Percentiles rank a stretch among this genome's conserved stretches.
Evolutionary conservation across 1,284 basidiomycete genomes (phyloP).

Genomic region (Vanrija pseudolonga): DNA sequence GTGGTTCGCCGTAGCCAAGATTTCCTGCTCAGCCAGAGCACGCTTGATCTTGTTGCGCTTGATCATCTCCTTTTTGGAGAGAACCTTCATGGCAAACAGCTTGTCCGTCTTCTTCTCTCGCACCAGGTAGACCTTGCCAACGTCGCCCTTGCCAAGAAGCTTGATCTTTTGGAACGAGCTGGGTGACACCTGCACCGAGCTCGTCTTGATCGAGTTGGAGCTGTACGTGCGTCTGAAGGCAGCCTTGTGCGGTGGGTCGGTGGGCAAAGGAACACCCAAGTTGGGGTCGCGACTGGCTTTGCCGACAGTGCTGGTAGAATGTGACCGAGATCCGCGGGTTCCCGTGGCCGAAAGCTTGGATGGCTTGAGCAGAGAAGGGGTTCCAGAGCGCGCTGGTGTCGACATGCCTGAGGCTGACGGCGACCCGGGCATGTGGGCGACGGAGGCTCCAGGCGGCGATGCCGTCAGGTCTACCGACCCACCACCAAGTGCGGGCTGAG

Average conservation of each 20-base stretch:
- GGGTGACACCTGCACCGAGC: conserved; percentile 83
- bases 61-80: conserved; percentile 98
- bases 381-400: conserved; percentile 44
- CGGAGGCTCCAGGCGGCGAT: conserved; percentile 32
- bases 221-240: conserved; percentile 92
- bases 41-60: conserved; percentile 97
- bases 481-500: too few species aligned
- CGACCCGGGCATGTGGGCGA: conserved; percentile 62
- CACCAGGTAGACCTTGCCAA: conserved; percentile 92
- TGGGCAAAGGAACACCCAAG: neutral
- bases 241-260: conserved; percentile 53
- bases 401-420: conserved; percentile 38
- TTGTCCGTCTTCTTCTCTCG: conserved; percentile 91
- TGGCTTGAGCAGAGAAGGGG: conserved; percentile 49
- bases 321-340: conserved; percentile 20
- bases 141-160: conserved; percentile 91
- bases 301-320: conserved; percentile 23
- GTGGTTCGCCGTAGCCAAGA: conserved; percentile 91
- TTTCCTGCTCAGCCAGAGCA: conserved; percentile 93
- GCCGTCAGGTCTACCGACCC: conserved; percentile 15
- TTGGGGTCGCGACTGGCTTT: conserved; percentile 20
- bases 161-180: conserved; percentile 91
- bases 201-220: conserved; percentile 94
- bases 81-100: conserved; percentile 94
- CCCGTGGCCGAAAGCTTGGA: conserved; percentile 21